Percentiles rank a stretch among this genome's conserved stretches.
Evolutionary conservation across 2,329 filamentous ascomycete species (phyloP).

Genomic region (Aspergillus clavatus): DNA sequence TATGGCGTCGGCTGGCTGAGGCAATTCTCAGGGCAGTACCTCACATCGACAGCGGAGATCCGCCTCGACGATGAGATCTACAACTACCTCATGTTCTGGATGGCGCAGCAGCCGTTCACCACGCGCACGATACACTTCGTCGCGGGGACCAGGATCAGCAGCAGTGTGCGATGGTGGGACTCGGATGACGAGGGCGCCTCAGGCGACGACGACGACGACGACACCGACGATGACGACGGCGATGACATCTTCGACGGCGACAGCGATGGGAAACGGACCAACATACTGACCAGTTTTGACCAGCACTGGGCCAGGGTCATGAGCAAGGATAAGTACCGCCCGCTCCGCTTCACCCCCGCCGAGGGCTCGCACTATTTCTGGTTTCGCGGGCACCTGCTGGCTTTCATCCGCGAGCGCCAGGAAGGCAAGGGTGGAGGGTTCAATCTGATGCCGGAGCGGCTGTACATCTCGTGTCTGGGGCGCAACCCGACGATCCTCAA

Average conservation of each 20-base stretch:
- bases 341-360: slow-evolving; percentile 57
- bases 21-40: slow-evolving; percentile 48
- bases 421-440: slow-evolving; percentile 18
- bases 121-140: slow-evolving; percentile 58
- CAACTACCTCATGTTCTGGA: slow-evolving; percentile 67
- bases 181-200: slow-evolving; percentile 19
- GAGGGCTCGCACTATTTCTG: slow-evolving; percentile 66
- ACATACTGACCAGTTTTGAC: slow-evolving; percentile 38
- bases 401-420: slow-evolving; percentile 26
- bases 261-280: no score
- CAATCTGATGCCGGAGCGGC: slow-evolving; percentile 23
- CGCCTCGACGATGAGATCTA: slow-evolving; percentile 68
- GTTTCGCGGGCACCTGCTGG: slow-evolving; percentile 55
- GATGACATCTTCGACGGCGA: slow-evolving; percentile 22
- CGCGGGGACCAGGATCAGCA: slow-evolving; percentile 58
- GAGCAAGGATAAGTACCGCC: slow-evolving; percentile 32
- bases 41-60: slow-evolving; percentile 63
- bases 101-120: slow-evolving; percentile 59
- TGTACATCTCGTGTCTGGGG: slow-evolving; percentile 34
- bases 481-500: slow-evolving; percentile 32
- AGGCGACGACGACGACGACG: slow-evolving; percentile 18
- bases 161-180: slow-evolving; percentile 25
- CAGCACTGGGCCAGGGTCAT: slow-evolving; percentile 41
- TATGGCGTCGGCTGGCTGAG: slow-evolving; percentile 50
- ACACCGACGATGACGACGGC: slow-evolving; percentile 24